Conservation (phyloP, 345 rosid species). For the Pseudoturritis turrita region DNA sequence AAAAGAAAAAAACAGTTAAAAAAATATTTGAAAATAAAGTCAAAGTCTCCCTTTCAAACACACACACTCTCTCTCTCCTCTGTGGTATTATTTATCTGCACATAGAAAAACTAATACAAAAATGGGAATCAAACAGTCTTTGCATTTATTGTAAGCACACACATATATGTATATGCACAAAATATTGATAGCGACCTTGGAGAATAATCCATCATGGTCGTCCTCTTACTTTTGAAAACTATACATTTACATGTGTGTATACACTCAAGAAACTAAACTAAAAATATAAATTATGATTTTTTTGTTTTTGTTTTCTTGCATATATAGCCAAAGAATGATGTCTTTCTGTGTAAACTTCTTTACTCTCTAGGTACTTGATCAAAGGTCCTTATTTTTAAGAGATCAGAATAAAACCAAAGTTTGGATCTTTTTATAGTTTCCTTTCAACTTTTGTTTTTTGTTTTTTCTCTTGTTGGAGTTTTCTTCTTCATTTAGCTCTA, state of each 20-base stretch:
- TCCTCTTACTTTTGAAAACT: constrained; percentile 44
- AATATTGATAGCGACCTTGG: constrained; percentile 53
- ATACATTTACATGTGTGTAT: constrained; percentile 8
- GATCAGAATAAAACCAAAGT: constrained; percentile 41
- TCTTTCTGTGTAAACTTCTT: constrained; percentile 49
- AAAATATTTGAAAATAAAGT: constrained; percentile 12
- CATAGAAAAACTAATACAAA: constrained; percentile 33
- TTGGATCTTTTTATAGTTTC: constrained; percentile 39
- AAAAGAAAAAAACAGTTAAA: background rate
- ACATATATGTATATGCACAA: constrained; percentile 38
- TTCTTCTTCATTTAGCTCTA: constrained; percentile 29
- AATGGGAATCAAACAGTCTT: constrained; percentile 32
- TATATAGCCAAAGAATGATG: constrained; percentile 54
- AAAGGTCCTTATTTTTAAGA: constrained; percentile 30
- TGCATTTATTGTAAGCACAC: constrained; percentile 34
- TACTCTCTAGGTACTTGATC: constrained; percentile 44
- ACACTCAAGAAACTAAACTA: constrained; percentile 14
- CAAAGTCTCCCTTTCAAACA: constrained; percentile 30
- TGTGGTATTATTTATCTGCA: constrained; percentile 34
- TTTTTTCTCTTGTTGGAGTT: constrained; percentile 40
- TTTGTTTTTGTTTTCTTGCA: background rate
- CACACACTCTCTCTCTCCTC: constrained; percentile 23
- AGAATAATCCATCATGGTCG: constrained; percentile 70
- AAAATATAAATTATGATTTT: background rate
- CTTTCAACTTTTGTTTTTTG: constrained; percentile 20